These are phyloP conservation scores for Mortierella polycephala DNA, from an alignment of 371 early-diverging fungal genomes.

Conservation along the genomic window DNA sequence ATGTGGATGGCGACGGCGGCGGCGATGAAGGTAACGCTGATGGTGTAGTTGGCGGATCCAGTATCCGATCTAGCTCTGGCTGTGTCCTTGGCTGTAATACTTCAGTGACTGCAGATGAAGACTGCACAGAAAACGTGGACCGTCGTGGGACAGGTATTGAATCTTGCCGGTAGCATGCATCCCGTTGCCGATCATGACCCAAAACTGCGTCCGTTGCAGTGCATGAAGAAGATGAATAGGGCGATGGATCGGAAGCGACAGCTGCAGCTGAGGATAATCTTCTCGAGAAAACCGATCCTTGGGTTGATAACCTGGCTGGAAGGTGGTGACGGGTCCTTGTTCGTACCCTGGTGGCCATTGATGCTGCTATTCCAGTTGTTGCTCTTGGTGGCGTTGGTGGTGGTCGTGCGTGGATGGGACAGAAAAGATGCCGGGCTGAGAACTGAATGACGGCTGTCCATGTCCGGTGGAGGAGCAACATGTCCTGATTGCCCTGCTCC, in stretches of 20 bases:
- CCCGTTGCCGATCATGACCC: not conserved
- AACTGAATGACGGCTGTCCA: slow-evolving; percentile 48
- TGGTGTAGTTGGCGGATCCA: not conserved
- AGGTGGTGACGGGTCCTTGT: too few species aligned
- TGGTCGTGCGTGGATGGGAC: slow-evolving; percentile 29
- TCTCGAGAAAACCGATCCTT: not conserved
- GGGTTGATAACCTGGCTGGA: too few species aligned
- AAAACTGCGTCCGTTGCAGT: not conserved
- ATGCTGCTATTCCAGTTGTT: not conserved
- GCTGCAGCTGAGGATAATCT: slow-evolving; percentile 10
- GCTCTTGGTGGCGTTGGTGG: not conserved
- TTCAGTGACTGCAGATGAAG: too few species aligned
- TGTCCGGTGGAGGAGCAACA: slow-evolving; percentile 8
- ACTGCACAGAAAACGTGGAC: too few species aligned
- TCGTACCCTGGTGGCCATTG: not conserved
- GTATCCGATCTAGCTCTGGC: too few species aligned
- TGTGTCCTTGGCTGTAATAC: not conserved
- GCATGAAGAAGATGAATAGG: not conserved
- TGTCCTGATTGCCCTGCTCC: not conserved
- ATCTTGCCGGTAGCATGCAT: not conserved
- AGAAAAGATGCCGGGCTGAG: slow-evolving; percentile 49
- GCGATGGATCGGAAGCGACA: slow-evolving; percentile 14
- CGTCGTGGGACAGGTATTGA: not conserved
- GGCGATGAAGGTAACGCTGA: slow-evolving; percentile 4
- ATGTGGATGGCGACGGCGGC: not conserved